Conservation (phyloP, 176 grass and related monocot genomes). For the Eremochloa ophiuroides region DNA sequence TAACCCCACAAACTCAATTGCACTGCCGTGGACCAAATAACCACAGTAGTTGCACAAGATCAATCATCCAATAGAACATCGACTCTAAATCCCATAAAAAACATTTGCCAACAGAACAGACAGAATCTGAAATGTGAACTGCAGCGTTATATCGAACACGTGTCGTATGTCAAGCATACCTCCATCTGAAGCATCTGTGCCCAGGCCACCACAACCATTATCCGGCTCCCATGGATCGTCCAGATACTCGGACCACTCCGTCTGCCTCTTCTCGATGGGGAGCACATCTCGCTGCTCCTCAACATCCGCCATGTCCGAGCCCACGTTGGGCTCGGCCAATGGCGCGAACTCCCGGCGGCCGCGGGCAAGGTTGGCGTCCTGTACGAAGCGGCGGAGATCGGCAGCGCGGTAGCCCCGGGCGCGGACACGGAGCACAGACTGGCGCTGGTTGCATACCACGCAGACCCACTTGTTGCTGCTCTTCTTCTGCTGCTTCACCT, state of each 20-base stretch:
- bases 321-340: not conserved
- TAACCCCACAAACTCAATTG: not conserved
- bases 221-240: constrained; percentile 31
- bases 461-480: constrained; percentile 82
- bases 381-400: constrained; percentile 77
- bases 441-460: constrained; percentile 67
- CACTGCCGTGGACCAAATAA: not conserved
- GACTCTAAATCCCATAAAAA: not conserved
- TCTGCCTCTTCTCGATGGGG: constrained; percentile 35
- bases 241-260: constrained; percentile 79
- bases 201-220: not conserved
- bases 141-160: constrained; percentile 14
- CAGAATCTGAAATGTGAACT: not conserved
- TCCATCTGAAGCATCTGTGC: not conserved
- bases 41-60: not conserved
- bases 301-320: not conserved
- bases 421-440: constrained; percentile 36
- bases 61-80: not conserved
- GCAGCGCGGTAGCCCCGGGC: constrained; percentile 51
- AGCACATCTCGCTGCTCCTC: not conserved
- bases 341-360: constrained; percentile 19
- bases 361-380: constrained; percentile 72
- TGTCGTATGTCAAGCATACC: constrained; percentile 22
- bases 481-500: constrained; percentile 92
- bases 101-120: not conserved